A percentile compares a stretch with the other conserved stretches of the same genome.
These are phyloP conservation scores for Didymella exigua DNA, from an alignment of 2,329 filamentous ascomycete species.

Conservation along the genomic window DNA sequence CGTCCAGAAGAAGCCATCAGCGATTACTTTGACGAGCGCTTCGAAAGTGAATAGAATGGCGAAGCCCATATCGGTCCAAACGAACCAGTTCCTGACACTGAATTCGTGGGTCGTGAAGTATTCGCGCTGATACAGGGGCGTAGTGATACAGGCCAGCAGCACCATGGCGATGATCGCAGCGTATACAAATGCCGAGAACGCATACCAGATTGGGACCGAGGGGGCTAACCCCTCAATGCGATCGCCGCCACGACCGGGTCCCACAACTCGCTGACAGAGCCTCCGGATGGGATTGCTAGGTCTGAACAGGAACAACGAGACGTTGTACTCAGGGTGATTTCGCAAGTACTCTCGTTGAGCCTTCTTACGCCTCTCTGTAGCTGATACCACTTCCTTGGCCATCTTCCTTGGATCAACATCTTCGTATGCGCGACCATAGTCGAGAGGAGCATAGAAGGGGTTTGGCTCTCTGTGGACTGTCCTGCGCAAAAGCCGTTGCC, in stretches of 20 bases:
- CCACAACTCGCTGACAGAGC: slow-evolving; percentile 86
- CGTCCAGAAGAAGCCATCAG: slow-evolving; percentile 94
- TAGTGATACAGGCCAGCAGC: slow-evolving; percentile 91
- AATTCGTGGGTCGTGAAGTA: slow-evolving; percentile 71
- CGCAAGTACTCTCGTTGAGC: slow-evolving; percentile 90
- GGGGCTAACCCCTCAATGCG: slow-evolving; percentile 89
- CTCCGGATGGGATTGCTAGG: slow-evolving; percentile 78
- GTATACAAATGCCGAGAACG: slow-evolving; percentile 93
- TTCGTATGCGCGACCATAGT: slow-evolving; percentile 72
- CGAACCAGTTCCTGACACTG: slow-evolving; percentile 82
- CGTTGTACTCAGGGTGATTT: slow-evolving; percentile 89
- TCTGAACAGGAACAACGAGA: slow-evolving; percentile 83
- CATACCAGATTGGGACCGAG: slow-evolving; percentile 88
- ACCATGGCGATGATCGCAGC: slow-evolving; percentile 96
- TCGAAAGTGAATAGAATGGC: slow-evolving; percentile 85
- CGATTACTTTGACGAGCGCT: slow-evolving; percentile 88
- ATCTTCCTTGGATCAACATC: slow-evolving; percentile 83
- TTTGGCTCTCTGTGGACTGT: slow-evolving; percentile 78
- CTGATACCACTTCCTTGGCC: slow-evolving; percentile 87
- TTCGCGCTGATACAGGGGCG: slow-evolving; percentile 88
- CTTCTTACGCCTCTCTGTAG: slow-evolving; percentile 79
- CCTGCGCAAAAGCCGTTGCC: slow-evolving; percentile 63
- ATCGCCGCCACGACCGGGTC: slow-evolving; percentile 83
- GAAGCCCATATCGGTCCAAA: slow-evolving; percentile 91
- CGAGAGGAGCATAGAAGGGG: slow-evolving; percentile 88